phyloP scores from a whole-genome alignment of 306 rosid species.

The Arachis hypogaea region DNA sequence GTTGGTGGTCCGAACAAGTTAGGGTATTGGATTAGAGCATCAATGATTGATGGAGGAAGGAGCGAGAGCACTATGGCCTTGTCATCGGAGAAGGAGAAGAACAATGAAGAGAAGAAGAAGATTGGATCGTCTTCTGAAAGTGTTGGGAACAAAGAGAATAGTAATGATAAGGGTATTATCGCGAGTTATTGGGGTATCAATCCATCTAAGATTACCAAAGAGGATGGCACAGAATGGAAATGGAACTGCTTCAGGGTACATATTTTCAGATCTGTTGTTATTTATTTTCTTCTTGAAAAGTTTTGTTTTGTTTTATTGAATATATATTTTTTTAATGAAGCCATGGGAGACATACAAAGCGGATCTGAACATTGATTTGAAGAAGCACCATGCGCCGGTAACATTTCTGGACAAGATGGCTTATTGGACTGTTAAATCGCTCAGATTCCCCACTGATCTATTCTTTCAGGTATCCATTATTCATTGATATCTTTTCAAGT shows the following conservation, averaged over 20 bases:
- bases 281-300: neutral
- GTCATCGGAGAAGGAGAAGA: slow-evolving; percentile 44
- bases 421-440: slow-evolving; percentile 66
- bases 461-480: slow-evolving; percentile 67
- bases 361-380: slow-evolving; percentile 61
- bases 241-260: slow-evolving; percentile 77
- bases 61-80: slow-evolving; percentile 38
- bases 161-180: slow-evolving; percentile 24
- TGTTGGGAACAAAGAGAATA: slow-evolving; percentile 36
- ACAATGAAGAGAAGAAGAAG: slow-evolving; percentile 25
- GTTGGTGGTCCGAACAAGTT: slow-evolving; percentile 10
- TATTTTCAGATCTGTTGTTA: neutral
- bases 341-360: slow-evolving; percentile 85
- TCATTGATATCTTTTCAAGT: neutral
- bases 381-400: slow-evolving; percentile 63
- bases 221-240: slow-evolving; percentile 74
- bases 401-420: slow-evolving; percentile 70
- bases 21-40: slow-evolving; percentile 21
- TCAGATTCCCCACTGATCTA: slow-evolving; percentile 64
- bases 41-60: slow-evolving; percentile 26
- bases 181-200: slow-evolving; percentile 73
- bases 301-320: neutral
- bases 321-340: slow-evolving; percentile 33
- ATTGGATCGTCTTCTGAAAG: neutral
- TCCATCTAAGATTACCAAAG: slow-evolving; percentile 39